Base-by-base conservation (phyloP, 768 basidiomycete species). In the Chiua virens region DNA sequence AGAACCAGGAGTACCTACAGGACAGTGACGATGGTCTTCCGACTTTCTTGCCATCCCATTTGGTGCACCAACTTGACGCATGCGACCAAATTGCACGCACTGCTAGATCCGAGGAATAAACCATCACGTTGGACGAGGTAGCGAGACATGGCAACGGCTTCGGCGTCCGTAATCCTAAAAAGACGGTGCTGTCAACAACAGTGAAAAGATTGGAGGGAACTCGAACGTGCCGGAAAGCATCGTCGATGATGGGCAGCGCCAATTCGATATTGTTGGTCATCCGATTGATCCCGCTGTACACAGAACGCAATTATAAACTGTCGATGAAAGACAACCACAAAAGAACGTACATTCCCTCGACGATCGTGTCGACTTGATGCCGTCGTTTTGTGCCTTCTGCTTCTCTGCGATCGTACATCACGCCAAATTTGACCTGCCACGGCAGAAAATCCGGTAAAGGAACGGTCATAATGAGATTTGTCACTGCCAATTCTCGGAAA, bases 61-160 rank as follows among this genome's bases (percentile, higher is more conserved):
- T 81, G 80, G 59, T 83, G 85, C 3, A 80, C 85, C 15, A 95
- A 74, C 61, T 88, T 86, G 41, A 97, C 79, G 58, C 90, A 92
- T 2, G 96, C 90, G n/a, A 97, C 82, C 35, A 99, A 77, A 64
- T 98, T 99, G 65, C 93, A 95, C 0, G 97, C 96, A 61, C 92
- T 95, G 53, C 92, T 96, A 0, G 95, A 98, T 14, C 97, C 97
- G 25, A 98, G 76, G 72, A 95, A 98, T 23, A 99, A 74, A 0
- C 97, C 97, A 57, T 98, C 96, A 49, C 89, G 76, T 44, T 86
- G 75, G 5, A 97, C 92, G 18, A 99, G 80, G 65, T 93, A 93
- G 10, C 95, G 85, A 2, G 94, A 89, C 96, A 98, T 98, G 8
- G 89, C 83, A 42, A 98, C 92, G 0, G 96, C 96, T 70, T 99